phyloP scores from a whole-genome alignment of 768 basidiomycete species.

The Mycena kentingensis region DNA sequence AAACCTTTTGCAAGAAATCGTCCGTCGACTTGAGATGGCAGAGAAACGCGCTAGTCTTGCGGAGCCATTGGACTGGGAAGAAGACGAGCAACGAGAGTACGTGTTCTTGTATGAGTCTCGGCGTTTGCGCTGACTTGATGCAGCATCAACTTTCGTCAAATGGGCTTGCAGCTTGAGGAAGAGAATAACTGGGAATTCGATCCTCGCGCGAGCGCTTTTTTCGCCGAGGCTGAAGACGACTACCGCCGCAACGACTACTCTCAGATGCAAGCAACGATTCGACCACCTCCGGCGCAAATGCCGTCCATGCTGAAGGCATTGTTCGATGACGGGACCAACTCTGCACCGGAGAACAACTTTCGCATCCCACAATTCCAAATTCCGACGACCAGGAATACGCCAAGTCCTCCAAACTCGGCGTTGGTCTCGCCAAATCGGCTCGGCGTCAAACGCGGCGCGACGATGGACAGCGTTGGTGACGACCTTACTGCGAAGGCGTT shows the following conservation, averaged over 20 bases:
- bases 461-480: slow-evolving; percentile 37
- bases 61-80: slow-evolving; percentile 71
- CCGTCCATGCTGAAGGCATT: slow-evolving; percentile 79
- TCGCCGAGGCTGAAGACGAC: slow-evolving; percentile 2
- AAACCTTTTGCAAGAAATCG: slow-evolving; percentile 74
- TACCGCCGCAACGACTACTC: not conserved
- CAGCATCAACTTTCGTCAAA: slow-evolving; percentile 19
- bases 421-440: slow-evolving; percentile 33
- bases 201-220: slow-evolving; percentile 45
- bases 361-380: slow-evolving; percentile 41
- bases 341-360: slow-evolving; percentile 40
- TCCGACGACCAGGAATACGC: slow-evolving; percentile 28
- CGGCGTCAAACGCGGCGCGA: slow-evolving; percentile 32
- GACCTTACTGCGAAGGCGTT: slow-evolving; percentile 52
- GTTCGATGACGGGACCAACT: slow-evolving; percentile 63
- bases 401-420: slow-evolving; percentile 26
- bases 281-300: slow-evolving; percentile 37
- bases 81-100: slow-evolving; percentile 61
- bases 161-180: slow-evolving; percentile 32
- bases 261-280: slow-evolving; percentile 23
- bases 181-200: slow-evolving; percentile 75
- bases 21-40: slow-evolving; percentile 74
- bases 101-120: slow-evolving; percentile 19
- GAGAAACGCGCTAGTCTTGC: slow-evolving; percentile 80
- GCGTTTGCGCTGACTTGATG: not conserved